Evolutionary conservation across 1,284 basidiomycete genomes (phyloP).

Genomic region (Tylopilus sp.): DNA sequence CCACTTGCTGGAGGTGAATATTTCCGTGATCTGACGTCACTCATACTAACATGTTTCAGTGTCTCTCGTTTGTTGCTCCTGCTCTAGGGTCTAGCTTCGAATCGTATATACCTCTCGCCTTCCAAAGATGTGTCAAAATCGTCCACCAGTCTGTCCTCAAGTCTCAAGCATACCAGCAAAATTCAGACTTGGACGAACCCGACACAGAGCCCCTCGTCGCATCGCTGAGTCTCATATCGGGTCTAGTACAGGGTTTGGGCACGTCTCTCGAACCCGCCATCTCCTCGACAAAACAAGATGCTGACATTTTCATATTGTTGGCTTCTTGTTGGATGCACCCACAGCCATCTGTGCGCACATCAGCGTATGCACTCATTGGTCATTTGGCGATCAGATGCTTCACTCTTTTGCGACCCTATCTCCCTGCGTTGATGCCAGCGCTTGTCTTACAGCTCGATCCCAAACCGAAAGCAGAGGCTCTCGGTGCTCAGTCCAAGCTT

Average conservation of each 20-base stretch:
- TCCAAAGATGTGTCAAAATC: conserved; percentile 91
- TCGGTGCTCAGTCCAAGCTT: conserved; percentile 99
- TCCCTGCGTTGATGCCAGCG: conserved; percentile 91
- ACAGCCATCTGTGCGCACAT: conserved; percentile 95
- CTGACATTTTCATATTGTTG: conserved; percentile 74
- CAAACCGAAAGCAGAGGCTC: conserved; percentile 91
- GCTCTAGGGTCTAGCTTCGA: conserved; percentile 94
- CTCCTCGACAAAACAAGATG: conserved; percentile 73
- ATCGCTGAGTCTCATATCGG: conserved; percentile 94
- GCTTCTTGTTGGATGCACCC: conserved; percentile 93
- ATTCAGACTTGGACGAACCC: conserved; percentile 91
- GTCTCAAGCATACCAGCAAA: conserved; percentile 87
- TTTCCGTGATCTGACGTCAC: conserved; percentile 1
- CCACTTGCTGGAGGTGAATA: conserved; percentile 88
- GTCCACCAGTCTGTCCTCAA: conserved; percentile 86
- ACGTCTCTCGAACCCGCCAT: conserved; percentile 82
- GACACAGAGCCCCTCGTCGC: conserved; percentile 98
- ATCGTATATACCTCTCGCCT: conserved; percentile 92
- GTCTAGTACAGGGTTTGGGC: conserved; percentile 94
- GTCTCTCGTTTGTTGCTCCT: conserved; percentile 97
- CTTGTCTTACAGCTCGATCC: conserved; percentile 92
- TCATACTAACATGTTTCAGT: conserved; percentile 62
- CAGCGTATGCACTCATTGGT: conserved; percentile 96
- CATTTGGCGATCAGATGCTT: conserved; percentile 98
- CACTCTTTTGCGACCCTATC: conserved; percentile 83